These are phyloP conservation scores for Cyberlindnera meyerae DNA, from an alignment of 805 yeast species.

Conservation along the genomic window DNA sequence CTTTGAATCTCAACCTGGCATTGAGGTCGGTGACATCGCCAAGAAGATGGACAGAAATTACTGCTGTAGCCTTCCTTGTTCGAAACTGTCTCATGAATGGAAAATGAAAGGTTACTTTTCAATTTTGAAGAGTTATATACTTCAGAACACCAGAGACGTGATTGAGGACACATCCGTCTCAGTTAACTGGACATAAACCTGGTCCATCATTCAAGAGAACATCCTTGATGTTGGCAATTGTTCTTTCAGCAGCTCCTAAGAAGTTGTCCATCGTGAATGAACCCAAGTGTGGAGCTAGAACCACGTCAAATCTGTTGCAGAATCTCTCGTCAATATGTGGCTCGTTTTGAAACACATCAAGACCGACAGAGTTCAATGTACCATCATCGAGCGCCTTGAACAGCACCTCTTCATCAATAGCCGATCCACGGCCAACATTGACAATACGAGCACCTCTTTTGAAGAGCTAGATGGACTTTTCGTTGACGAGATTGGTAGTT, in stretches of 20 bases:
- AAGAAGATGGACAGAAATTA: too few relatives aligned
- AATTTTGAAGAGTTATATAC: too few relatives aligned
- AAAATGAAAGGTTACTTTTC: too few relatives aligned
- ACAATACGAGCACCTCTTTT: constrained; percentile 55
- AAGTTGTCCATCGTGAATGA: constrained; percentile 58
- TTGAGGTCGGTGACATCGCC: too few relatives aligned
- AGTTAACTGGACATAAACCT: constrained; percentile 14
- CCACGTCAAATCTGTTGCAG: constrained; percentile 54
- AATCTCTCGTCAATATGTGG: constrained; percentile 50
- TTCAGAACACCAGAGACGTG: too few relatives aligned
- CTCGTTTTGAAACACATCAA: constrained; percentile 68
- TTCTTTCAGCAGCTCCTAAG: constrained; percentile 43
- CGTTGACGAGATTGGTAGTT: constrained; percentile 51
- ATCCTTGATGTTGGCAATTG: constrained; percentile 48
- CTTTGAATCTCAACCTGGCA: too few relatives aligned
- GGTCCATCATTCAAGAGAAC: constrained; percentile 15
- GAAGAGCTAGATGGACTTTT: constrained; percentile 39
- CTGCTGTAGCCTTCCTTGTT: too few relatives aligned
- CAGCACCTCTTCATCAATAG: constrained; percentile 59
- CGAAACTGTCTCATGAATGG: too few relatives aligned
- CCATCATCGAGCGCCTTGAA: constrained; percentile 55
- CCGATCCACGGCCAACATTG: constrained; percentile 70
- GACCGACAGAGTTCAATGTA: constrained; percentile 59
- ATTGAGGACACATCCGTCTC: not conserved
- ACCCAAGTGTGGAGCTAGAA: constrained; percentile 68